Evolutionary conservation across 2,329 filamentous ascomycete species (phyloP), one percentile per base, ranked within the genome.

Genomic region (Nemania sp.): DNA sequence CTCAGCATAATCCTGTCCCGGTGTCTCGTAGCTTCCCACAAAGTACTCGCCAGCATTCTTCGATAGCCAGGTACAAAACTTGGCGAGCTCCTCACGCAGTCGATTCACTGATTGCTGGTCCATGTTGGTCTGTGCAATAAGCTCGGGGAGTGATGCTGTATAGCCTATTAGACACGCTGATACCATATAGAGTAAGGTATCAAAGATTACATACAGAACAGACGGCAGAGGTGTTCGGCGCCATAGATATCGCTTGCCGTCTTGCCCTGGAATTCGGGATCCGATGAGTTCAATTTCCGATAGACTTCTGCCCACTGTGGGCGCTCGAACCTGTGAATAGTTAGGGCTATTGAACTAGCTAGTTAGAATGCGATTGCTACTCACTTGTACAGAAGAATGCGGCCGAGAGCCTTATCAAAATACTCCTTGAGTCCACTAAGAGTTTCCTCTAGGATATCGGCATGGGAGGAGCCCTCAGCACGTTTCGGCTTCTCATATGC

Each of bases 61-160:
- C 54, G 86, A 83, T 50, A 99, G 79, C 91, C 92, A 99, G 49
- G 84, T 80, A 9, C 88, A 90, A 72, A 99, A 86, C 72, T 91
- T 93, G 62, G 84, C 81, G 14, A 99, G 80, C 70, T 99, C 94
- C 66, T 97, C 91, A 11, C 91, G 87, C 22, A 97, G 83, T 41
- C 91, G 88, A 58, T 87, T 89, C 36, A 96, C 90, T 2, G 91
- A 92, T 70, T 96, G 91, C 48, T 88, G 80, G 67, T 97, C 94
- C 91, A 99, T 96, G 74, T 97, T 97, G 47, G 94, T 99, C 71
- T 99, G 94, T 3, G 92, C 92, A 58, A 97, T 86, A 34, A 97
- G 84, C 69, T 99, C 94, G 0, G 94, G 93, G 64, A 97, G 85
- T 1, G 89, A 88, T 3, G 95, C 93, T 96, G 63, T 6, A 52